Base-by-base conservation (phyloP, 768 basidiomycete genomes). In the Clitopilus hobsonii region DNA sequence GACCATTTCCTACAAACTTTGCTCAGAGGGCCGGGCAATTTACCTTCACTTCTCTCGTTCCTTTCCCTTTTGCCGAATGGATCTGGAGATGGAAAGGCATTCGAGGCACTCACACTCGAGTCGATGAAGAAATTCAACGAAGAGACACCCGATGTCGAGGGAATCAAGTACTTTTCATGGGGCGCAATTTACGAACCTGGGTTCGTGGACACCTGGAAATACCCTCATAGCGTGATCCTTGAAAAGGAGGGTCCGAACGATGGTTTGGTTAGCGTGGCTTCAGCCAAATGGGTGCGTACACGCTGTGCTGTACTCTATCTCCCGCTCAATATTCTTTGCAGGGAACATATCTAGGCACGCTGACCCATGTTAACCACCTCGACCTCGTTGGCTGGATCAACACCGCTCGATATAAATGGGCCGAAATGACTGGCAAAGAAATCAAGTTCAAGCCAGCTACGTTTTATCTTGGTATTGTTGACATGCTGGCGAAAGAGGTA, bases 321-420 rank as follows among this genome's bases (percentile, higher is more conserved):
- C 25, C 14, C 22, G n/a, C 54, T 61, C 13, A 48, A 25, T 51
- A 10, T 22, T 2, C 24, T 20, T 45, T 49, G 38, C 38, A 89
- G 88, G 97, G 97, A 30, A 93, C 88, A 16, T 98, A 98, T 66
- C 81, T 92, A 51, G 97, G 94, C n/a, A 98, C 96, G 1, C 74
- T 99, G 18, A 78, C 82, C 30, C 80, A 89, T 54, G 97, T 97
- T 14, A 96, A 92, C 63, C 97, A 99, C 66, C 81, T 96, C 29
- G 91, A 93, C 65, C 81, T 92, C 30, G 91, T 97, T 10, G 94
- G 95, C 5, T 98, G 95, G 96, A 87, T 93, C 50, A 95, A 94
- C 68, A 79, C 85, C 5, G 89, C 92, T 1, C 76, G 89, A 26
- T 96, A 91, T 70, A 91, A 91, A 64, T 90, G 91, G 82, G 88